Base-by-base conservation (phyloP, 345 rosid species). In the Balakata baccata region DNA sequence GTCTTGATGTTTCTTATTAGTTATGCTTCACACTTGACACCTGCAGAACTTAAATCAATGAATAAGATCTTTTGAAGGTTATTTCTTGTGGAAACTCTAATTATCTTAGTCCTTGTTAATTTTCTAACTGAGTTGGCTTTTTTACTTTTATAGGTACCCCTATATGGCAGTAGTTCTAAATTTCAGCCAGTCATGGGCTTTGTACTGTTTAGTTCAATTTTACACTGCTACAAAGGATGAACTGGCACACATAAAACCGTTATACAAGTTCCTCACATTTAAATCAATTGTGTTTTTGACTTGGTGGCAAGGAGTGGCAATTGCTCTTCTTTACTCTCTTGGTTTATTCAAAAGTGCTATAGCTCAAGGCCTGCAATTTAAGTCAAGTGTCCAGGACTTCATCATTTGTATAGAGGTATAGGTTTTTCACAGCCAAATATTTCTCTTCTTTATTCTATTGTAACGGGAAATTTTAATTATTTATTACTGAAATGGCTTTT, bases 261-360 rank as follows among this genome's bases (percentile, higher is more conserved):
- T 96, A 68, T 94, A 96, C 71, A 96, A 96, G 88, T 96, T 96
- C 82, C 75, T 93, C 72, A 91, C 90, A 2, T 93, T 96, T 70
- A 96, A 96, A 75, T 92, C 99, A 7, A 96, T 96, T 63, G 99
- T 96, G 74, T 96, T 96, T 81, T 79, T 93, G 84, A 96, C 98
- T 74, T 93, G 98, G 98, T 93, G 99, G 98, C 98, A 96, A 88
- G 98, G 99, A 75, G 97, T 91, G 69, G 94, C 97, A 34, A 96
- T 96, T 77, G 98, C 99, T 82, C 82, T 93, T 66, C 83, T 96
- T 71, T 89, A 76, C 80, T 77, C 96, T 73, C 85, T 93, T 73
- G 97, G 96, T 70, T 86, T 96, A 85, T 88, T 96, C 77, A 89
- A 88, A 83, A 88, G 93, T 81, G 81, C 92, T 22, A 81, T 91